Base-by-base conservation (phyloP, 495 filamentous ascomycete genomes). In the Tuber indicum region DNA sequence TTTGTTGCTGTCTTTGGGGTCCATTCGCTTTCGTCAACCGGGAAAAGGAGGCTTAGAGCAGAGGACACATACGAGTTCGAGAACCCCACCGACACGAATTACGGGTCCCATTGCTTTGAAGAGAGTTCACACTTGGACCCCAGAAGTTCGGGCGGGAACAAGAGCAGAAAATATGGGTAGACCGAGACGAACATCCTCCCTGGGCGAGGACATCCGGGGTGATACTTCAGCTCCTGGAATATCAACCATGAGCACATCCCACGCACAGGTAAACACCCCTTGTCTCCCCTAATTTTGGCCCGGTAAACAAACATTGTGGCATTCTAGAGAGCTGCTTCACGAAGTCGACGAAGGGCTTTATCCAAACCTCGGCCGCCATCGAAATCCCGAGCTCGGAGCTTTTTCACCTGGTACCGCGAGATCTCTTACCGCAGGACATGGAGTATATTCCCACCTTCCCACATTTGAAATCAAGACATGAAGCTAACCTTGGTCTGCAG, bases 371-470 rank as follows among this genome's bases (percentile, higher is more conserved):
- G 75, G 14, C 44, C 75, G 23, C 43, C 75, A 74, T 76, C 80
- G 45, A 75, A 75, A 70, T 70, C 72, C 69, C 46, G 43, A 71
- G 62, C 71, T 39, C 49, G 72, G 62, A 80, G 69, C 36, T 76
- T 81, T 41, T 83, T 82, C 46, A 83, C 77, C 39, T 78, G 77
- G 74, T 83, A 83, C 43, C 72, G 82, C 47, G 82, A 83, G 74
- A 36, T 83, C n/a, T 83, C 82, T 14, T 83, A 83, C 49, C 77
- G 82, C 39, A 81, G 79, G 75, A 84, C 82, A 80, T 84, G 82
- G 82, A 62, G 82, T 84, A 81, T 17, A 77, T 81, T 17, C 47
- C 39, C 46, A n/a, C 43, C 19, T 44, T 23, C 23, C 10, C n/a
- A 66, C n/a, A 42, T n/a, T 49, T 45, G 16, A 26, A 72, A 36